These are phyloP conservation scores for Alternaria longipes DNA, from an alignment of 2,329 filamentous ascomycete genomes.

Conservation along the genomic window DNA sequence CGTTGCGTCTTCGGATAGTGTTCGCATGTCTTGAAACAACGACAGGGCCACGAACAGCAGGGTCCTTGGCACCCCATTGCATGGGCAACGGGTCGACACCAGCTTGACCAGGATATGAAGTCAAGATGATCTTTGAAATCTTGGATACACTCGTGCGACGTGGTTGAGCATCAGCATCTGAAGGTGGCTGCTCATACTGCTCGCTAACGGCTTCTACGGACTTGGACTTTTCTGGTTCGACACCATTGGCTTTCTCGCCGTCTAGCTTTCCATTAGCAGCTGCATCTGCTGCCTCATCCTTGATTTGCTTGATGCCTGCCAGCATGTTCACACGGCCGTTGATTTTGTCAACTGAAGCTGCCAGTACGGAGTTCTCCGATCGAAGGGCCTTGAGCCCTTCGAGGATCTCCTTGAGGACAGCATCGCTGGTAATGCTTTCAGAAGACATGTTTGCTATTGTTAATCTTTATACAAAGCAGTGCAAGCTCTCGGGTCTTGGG, in stretches of 20 bases:
- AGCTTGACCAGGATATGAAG: slow-evolving; percentile 91
- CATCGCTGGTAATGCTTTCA: slow-evolving; percentile 44
- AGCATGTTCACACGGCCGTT: slow-evolving; percentile 69
- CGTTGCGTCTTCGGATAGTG: slow-evolving; percentile 83
- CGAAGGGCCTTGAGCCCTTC: slow-evolving; percentile 64
- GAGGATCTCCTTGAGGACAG: slow-evolving; percentile 64
- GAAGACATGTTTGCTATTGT: slow-evolving; percentile 38
- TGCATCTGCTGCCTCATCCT: slow-evolving; percentile 57
- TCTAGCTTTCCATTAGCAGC: slow-evolving; percentile 33
- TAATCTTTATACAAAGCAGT: slow-evolving; percentile 2
- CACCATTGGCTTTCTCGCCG: slow-evolving; percentile 44
- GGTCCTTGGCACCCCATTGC: slow-evolving; percentile 84
- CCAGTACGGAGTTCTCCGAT: slow-evolving; percentile 64
- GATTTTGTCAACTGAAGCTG: slow-evolving; percentile 67
- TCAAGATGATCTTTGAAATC: slow-evolving; percentile 72
- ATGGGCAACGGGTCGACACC: slow-evolving; percentile 91
- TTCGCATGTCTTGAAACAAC: slow-evolving; percentile 80
- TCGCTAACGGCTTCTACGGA: slow-evolving; percentile 52
- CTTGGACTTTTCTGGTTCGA: slow-evolving; percentile 45
- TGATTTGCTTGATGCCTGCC: slow-evolving; percentile 65
- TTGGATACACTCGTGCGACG: slow-evolving; percentile 56
- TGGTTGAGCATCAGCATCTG: slow-evolving; percentile 43
- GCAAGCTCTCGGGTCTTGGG: not conserved
- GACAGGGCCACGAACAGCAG: slow-evolving; percentile 80
- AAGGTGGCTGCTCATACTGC: slow-evolving; percentile 50